Evolutionary conservation across 1,284 basidiomycete genomes (phyloP).

Genomic region (Leccinum angustisporum): DNA sequence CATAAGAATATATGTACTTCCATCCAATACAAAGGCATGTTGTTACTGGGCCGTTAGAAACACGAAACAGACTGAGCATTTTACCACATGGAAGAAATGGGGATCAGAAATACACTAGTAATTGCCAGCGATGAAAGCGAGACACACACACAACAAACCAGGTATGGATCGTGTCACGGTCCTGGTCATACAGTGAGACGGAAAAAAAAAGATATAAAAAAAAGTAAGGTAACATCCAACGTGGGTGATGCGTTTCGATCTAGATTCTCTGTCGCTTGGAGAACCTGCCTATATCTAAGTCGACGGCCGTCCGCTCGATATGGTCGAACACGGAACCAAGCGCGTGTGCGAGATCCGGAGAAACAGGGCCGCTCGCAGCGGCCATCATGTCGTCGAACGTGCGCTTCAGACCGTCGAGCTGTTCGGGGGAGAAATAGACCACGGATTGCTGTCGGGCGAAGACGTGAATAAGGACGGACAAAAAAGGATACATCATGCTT

Average conservation of each 20-base stretch:
- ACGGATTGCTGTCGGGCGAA: conserved; percentile 18
- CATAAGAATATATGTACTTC: conserved; percentile 7
- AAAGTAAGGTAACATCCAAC: background rate
- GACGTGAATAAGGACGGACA: background rate
- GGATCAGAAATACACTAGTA: conserved; percentile 4
- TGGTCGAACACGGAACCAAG: conserved; percentile 37
- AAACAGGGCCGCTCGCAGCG: conserved; percentile 31
- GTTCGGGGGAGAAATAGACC: conserved; percentile 35
- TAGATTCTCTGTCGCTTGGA: conserved; percentile 33
- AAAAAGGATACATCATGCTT: background rate
- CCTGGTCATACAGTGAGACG: background rate
- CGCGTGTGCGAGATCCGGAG: conserved; percentile 32
- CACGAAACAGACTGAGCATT: background rate
- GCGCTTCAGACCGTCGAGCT: conserved; percentile 30
- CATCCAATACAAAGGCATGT: conserved; percentile 16
- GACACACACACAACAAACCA: background rate
- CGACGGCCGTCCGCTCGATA: conserved; percentile 31
- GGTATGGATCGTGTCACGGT: background rate
- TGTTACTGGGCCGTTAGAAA: conserved; percentile 7
- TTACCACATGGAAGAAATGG: background rate
- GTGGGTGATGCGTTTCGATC: background rate
- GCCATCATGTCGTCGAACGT: conserved; percentile 35
- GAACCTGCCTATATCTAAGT: conserved; percentile 25
- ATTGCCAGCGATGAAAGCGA: background rate
- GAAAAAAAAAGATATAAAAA: background rate